Conservation (phyloP, 2,329 filamentous ascomycete species). For the Talaromyces sp. region DNA sequence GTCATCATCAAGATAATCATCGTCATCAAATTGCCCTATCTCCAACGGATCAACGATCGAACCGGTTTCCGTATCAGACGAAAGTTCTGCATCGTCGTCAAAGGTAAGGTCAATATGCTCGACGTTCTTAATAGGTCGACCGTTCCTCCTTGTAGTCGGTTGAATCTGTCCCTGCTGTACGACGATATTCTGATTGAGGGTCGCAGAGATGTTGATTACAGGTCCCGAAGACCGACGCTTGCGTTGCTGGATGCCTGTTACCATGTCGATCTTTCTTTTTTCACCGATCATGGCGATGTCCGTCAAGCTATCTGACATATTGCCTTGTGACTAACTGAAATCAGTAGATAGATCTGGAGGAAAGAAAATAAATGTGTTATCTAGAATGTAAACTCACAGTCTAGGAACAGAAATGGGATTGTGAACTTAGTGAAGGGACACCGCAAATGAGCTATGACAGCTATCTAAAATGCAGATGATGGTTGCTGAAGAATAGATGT, state of each 20-base stretch:
- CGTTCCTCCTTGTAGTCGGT: neutral
- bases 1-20: constrained; percentile 29
- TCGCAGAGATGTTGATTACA: neutral
- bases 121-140: neutral
- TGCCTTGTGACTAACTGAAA: neutral
- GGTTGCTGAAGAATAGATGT: neutral
- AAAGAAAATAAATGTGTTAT: neutral
- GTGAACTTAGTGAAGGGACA: neutral
- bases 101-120: constrained; percentile 9
- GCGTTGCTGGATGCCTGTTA: neutral
- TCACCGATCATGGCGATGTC: neutral
- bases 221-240: neutral
- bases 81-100: neutral
- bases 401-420: too few species aligned
- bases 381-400: neutral
- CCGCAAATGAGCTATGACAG: neutral
- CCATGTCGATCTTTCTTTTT: neutral
- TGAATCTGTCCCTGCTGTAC: neutral
- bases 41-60: neutral
- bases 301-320: neutral
- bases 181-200: neutral
- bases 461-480: neutral
- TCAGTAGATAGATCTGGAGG: neutral
- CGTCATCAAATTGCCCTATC: constrained; percentile 17
- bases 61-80: constrained; percentile 9